These are phyloP conservation scores for Phycomyces nitens DNA, from an alignment of 192 early-diverging fungal species.

Conservation along the genomic window DNA sequence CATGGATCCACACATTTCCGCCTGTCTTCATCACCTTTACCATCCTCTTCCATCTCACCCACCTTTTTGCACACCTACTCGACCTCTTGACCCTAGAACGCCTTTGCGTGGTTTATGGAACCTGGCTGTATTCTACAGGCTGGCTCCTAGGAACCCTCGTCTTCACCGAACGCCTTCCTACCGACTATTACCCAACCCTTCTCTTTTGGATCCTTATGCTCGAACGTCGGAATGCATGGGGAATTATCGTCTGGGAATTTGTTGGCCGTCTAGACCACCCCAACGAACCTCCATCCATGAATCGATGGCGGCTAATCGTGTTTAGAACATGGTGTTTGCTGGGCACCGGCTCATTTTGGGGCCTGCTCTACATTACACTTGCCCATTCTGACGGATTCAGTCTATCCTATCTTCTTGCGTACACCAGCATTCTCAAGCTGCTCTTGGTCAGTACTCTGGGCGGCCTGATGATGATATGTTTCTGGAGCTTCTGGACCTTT, in stretches of 20 bases:
- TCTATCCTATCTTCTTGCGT: conserved; percentile 23
- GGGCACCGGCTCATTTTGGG: conserved; percentile 49
- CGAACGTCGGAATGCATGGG: conserved; percentile 51
- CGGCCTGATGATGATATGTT: conserved; percentile 45
- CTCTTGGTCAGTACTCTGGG: conserved; percentile 39
- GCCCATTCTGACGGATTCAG: conserved; percentile 28
- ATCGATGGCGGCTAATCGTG: conserved; percentile 11
- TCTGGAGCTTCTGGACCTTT: conserved; percentile 58
- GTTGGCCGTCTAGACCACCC: conserved; percentile 42
- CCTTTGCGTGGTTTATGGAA: conserved; percentile 52
- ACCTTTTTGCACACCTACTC: conserved; percentile 41
- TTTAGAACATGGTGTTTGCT: conserved; percentile 50
- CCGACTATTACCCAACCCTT: conserved; percentile 41
- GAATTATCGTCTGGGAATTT: conserved; percentile 52
- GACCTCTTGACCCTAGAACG: conserved; percentile 42
- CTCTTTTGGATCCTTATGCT: conserved; percentile 45
- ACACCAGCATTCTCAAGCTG: conserved; percentile 31
- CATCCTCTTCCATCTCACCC: conserved; percentile 42
- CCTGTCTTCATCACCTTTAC: conserved; percentile 29
- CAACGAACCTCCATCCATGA: conserved; percentile 10
- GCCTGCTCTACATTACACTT: conserved; percentile 34
- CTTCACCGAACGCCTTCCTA: conserved; percentile 39
- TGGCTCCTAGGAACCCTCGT: conserved; percentile 47
- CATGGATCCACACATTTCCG: conserved; percentile 33
- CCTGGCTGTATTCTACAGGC: conserved; percentile 55